Conservation (phyloP, 306 rosid genomes). For the Castanospermum australe region DNA sequence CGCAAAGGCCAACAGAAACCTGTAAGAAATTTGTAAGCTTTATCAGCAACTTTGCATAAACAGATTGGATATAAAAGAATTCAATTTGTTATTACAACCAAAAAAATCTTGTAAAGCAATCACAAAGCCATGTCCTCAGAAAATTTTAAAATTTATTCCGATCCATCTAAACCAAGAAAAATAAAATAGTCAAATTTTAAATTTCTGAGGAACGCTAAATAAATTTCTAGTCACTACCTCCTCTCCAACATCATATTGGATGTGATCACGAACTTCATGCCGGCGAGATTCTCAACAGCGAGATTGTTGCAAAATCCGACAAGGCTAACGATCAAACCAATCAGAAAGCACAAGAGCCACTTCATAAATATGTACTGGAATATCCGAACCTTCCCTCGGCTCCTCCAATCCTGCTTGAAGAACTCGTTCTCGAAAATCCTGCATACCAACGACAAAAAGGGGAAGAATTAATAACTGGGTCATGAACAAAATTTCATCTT, state of each 20-base stretch:
- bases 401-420: slow-evolving; percentile 95
- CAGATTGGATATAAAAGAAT: background rate
- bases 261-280: slow-evolving; percentile 83
- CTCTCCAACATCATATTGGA: slow-evolving; percentile 82
- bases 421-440: slow-evolving; percentile 86
- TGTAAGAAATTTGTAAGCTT: slow-evolving; percentile 30
- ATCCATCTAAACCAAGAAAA: background rate
- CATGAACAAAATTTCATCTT: background rate
- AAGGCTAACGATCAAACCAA: slow-evolving; percentile 67
- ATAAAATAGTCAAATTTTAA: background rate
- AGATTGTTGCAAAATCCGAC: slow-evolving; percentile 81
- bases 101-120: background rate
- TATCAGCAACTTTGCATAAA: slow-evolving; percentile 24
- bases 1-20: slow-evolving; percentile 67
- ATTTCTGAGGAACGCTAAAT: background rate
- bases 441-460: slow-evolving; percentile 9
- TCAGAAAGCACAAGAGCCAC: slow-evolving; percentile 70
- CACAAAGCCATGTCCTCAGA: background rate
- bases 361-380: slow-evolving; percentile 70
- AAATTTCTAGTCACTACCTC: slow-evolving; percentile 37
- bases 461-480: background rate
- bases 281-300: slow-evolving; percentile 94
- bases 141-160: background rate
- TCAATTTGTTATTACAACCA: background rate
- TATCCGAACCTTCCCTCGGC: slow-evolving; percentile 49